phyloP scores from a whole-genome alignment of 1,284 basidiomycete genomes.

The Phylloporus gajari region DNA sequence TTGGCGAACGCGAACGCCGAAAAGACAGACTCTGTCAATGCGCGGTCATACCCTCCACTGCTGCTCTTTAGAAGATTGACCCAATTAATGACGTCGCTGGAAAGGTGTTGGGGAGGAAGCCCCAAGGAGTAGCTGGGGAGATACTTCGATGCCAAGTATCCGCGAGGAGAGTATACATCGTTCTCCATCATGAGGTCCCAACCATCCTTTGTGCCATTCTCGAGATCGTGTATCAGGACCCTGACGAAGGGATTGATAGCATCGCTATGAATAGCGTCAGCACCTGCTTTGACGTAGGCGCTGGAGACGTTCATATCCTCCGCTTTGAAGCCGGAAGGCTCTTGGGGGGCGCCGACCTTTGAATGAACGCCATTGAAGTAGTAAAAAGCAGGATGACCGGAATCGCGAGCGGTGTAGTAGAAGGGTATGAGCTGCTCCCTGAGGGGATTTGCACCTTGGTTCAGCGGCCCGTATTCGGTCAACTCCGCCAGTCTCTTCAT shows the following conservation, averaged over 20 bases:
- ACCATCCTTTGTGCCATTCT: slow-evolving; percentile 7
- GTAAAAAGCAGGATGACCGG: slow-evolving; percentile 13
- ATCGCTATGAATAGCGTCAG: slow-evolving; percentile 1
- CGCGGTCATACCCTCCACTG: slow-evolving; percentile 28
- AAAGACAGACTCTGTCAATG: slow-evolving; percentile 27
- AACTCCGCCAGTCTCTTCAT: slow-evolving; percentile 45
- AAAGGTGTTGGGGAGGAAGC: slow-evolving; percentile 21
- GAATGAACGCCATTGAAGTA: slow-evolving; percentile 16
- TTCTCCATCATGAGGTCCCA: slow-evolving; percentile 13
- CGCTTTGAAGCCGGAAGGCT: neutral
- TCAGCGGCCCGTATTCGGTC: slow-evolving; percentile 21
- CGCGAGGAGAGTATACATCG: slow-evolving; percentile 25
- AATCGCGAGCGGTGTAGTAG: slow-evolving; percentile 14
- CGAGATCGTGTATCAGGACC: slow-evolving; percentile 11
- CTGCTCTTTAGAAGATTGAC: slow-evolving; percentile 25
- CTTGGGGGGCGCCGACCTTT: neutral
- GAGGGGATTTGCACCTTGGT: slow-evolving; percentile 16
- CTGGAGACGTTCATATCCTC: neutral
- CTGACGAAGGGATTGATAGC: slow-evolving; percentile 9
- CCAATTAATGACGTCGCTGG: slow-evolving; percentile 30
- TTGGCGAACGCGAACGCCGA: slow-evolving; percentile 25
- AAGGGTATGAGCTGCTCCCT: slow-evolving; percentile 24
- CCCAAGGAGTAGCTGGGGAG: slow-evolving; percentile 20
- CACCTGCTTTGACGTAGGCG: neutral
- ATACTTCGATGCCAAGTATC: slow-evolving; percentile 30